phyloP scores from a whole-genome alignment of 495 filamentous ascomycete genomes.

The Aspergillus homomorphus region DNA sequence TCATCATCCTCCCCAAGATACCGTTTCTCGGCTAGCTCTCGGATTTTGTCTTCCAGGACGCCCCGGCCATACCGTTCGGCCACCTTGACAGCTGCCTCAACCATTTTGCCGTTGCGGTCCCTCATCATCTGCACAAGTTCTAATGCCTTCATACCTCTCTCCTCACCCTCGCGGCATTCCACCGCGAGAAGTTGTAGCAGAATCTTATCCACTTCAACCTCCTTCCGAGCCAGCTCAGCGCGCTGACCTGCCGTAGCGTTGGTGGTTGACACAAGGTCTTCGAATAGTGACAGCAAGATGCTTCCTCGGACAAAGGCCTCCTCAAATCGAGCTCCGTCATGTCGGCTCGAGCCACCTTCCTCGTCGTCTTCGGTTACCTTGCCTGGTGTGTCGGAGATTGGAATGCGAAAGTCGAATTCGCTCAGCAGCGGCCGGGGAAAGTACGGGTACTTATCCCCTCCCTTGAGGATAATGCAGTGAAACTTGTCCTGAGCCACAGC shows the following conservation, averaged over 20 bases:
- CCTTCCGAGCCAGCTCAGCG: slow-evolving; percentile 63
- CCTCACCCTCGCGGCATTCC: slow-evolving; percentile 90
- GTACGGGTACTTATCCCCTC: slow-evolving; percentile 87
- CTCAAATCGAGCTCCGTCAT: slow-evolving; percentile 55
- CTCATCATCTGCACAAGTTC: slow-evolving; percentile 78
- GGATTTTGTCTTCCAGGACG: slow-evolving; percentile 82
- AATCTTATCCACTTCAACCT: slow-evolving; percentile 80
- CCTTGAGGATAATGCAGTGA: slow-evolving; percentile 98
- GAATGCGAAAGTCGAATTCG: slow-evolving; percentile 91
- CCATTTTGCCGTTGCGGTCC: slow-evolving; percentile 76
- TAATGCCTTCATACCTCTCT: slow-evolving; percentile 87
- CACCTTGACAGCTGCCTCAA: slow-evolving; percentile 80
- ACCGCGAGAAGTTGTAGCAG: slow-evolving; percentile 84
- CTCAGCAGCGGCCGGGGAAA: slow-evolving; percentile 89
- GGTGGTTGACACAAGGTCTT: slow-evolving; percentile 62
- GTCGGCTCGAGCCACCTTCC: slow-evolving; percentile 33
- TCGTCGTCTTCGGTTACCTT: slow-evolving; percentile 38
- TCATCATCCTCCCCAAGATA: slow-evolving; percentile 57
- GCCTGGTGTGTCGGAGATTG: slow-evolving; percentile 56
- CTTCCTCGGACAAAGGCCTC: slow-evolving; percentile 76
- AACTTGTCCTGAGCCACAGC: slow-evolving; percentile 90
- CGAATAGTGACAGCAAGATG: slow-evolving; percentile 64
- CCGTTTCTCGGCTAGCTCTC: slow-evolving; percentile 66
- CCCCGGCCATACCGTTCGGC: slow-evolving; percentile 73
- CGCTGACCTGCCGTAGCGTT: slow-evolving; percentile 60